Evolutionary conservation across 208 protist genomes (phyloP), one percentile per base, ranked within the genome.

Genomic region (Angomonas deanei): DNA sequence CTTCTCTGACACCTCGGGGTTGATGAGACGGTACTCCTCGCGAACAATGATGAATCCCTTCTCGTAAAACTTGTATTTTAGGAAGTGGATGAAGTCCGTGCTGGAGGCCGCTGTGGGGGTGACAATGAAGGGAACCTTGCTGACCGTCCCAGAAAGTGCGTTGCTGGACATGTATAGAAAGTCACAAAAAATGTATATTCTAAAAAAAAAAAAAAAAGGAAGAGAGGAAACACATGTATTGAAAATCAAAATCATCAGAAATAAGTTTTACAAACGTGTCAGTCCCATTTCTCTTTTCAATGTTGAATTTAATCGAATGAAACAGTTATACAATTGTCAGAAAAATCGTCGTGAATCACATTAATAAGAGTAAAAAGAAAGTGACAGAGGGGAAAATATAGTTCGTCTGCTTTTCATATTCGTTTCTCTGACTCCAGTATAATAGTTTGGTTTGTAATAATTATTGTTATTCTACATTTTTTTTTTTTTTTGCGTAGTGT

Each of bases 41-140:
- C 82, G 82, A 10, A 89, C 77, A 24, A 93, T 66, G 56, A 92
- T 88, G 69, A 95, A 95, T 58, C 89, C 89, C 5, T 73, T 82
- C 33, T 92, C 89, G 67, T 84, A 84, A 24, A 95, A 73, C 34
- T 80, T 82, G 70, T 82, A 91, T 54, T 86, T 88, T 52, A 86
- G 79, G 64, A 84, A 77, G 24, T 90, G 71, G n/a, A 89, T 72
- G n/a, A 92, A 70, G 3, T 88, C 82, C 3, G 50, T 46, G 36
- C 78, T 61, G 17, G 74, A 70, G 6, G 88, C 82, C 59, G 82
- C 85, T 46, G 72, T 59, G 0, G 88, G 82, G 0, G 74, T 68
- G 15, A 94, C 66, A 19, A 94, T 61, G 21, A 94, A 74, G 80
- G 11, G 69, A 72, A 39, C 88, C 84, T 66, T 56, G 21, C 48